Conservation (phyloP, 1,284 basidiomycete genomes). For the Cerioporus squamosus region DNA sequence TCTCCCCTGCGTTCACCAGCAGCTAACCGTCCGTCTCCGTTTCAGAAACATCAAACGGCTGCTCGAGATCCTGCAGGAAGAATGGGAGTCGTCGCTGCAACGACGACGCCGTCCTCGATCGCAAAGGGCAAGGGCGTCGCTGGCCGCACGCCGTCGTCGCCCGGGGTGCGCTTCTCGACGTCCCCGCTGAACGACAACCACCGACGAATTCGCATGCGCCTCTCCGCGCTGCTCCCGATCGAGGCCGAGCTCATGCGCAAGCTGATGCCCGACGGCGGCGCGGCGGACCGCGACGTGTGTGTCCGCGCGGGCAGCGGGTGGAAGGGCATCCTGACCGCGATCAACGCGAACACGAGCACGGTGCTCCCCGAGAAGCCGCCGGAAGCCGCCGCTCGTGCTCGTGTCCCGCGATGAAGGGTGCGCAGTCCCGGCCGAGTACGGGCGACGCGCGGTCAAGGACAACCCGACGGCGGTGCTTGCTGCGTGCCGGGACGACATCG, state of each 20-base stretch:
- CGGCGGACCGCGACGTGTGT: slow-evolving; percentile 44
- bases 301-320: slow-evolving; percentile 63
- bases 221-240: slow-evolving; percentile 62
- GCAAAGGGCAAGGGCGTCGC: slow-evolving; percentile 28
- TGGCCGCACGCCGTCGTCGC: slow-evolving; percentile 20
- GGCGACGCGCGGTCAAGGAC: slow-evolving; percentile 22
- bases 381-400: slow-evolving; percentile 10
- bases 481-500: slow-evolving; percentile 44
- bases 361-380: slow-evolving; percentile 10
- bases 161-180: slow-evolving; percentile 28
- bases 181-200: slow-evolving; percentile 41
- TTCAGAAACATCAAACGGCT: slow-evolving; percentile 60
- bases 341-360: slow-evolving; percentile 23
- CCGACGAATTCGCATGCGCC: slow-evolving; percentile 51
- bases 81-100: slow-evolving; percentile 44
- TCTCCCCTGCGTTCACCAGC: neutral
- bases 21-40: no score
- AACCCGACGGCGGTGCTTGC: slow-evolving; percentile 33
- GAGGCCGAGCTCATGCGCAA: slow-evolving; percentile 54
- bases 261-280: slow-evolving; percentile 41
- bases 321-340: slow-evolving; percentile 44
- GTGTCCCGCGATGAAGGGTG: slow-evolving; percentile 19
- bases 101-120: slow-evolving; percentile 21
- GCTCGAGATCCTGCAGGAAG: slow-evolving; percentile 52
- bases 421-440: slow-evolving; percentile 21